phyloP scores from a whole-genome alignment of 495 filamentous ascomycete genomes.

The Jackrogersella minutella region DNA sequence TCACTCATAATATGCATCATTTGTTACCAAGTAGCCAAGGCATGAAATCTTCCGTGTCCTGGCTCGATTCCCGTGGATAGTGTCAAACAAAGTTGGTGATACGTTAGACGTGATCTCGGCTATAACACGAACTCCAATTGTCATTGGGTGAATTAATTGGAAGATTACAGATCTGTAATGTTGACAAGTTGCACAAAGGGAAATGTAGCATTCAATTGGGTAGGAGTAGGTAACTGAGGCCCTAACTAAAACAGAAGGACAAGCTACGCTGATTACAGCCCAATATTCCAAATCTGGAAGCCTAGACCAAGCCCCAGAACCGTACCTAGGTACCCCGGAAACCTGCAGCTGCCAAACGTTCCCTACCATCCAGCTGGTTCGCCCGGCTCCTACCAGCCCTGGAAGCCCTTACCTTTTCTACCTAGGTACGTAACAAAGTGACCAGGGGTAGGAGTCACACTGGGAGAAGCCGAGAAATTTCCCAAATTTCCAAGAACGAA shows the following conservation, averaged over 20 bases:
- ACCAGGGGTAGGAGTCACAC: neutral
- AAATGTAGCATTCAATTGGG: constrained; percentile 8
- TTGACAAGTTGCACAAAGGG: neutral
- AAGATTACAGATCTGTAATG: too few relatives aligned
- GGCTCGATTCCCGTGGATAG: neutral
- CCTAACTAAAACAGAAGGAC: constrained; percentile 22
- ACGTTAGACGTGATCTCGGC: constrained; percentile 18
- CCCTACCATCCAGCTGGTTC: neutral
- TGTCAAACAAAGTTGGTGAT: neutral
- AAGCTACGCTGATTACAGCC: constrained; percentile 9
- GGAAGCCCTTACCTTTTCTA: constrained; percentile 7
- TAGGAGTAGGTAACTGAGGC: neutral
- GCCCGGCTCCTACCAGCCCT: neutral
- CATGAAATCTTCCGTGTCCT: neutral
- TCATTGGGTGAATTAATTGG: neutral
- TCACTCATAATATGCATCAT: neutral
- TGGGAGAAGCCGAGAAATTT: constrained; percentile 6
- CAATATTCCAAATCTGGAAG: too few relatives aligned
- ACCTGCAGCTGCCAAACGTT: constrained; percentile 32
- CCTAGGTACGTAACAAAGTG: constrained; percentile 12
- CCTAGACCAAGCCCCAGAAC: too few relatives aligned
- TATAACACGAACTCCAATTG: neutral
- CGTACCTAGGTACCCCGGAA: constrained; percentile 22
- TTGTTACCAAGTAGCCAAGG: neutral
- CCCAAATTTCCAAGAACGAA: neutral